phyloP scores from a whole-genome alignment of 2,329 filamentous ascomycete genomes.

The Zalaria obscura region DNA sequence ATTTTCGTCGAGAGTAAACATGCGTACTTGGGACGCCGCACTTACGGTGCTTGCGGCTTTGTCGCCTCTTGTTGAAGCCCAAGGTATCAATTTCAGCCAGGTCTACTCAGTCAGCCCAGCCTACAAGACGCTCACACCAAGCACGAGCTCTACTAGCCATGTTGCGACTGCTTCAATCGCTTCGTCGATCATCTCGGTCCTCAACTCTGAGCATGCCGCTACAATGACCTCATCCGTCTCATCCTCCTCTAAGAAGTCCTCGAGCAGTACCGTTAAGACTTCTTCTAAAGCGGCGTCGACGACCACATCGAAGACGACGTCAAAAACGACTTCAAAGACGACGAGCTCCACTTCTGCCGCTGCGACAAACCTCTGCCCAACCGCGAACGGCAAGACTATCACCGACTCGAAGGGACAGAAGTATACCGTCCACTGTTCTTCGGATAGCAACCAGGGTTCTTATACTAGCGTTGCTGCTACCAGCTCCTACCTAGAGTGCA shows the following conservation, averaged over 20 bases:
- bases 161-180: conserved; percentile 2
- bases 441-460: conserved; percentile 4
- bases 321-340: neutral
- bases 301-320: neutral
- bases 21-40: conserved; percentile 2
- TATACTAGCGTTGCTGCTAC: conserved; percentile 5
- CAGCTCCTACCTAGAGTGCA: conserved; percentile 6
- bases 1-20: neutral
- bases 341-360: conserved; percentile 1
- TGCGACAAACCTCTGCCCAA: conserved; percentile 8
- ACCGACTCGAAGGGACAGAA: conserved; percentile 6
- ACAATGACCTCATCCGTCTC: conserved; percentile 2
- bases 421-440: conserved; percentile 6
- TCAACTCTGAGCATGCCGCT: conserved; percentile 4
- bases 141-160: neutral
- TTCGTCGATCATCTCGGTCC: conserved; percentile 3
- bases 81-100: conserved; percentile 3
- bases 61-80: conserved; percentile 2
- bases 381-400: conserved; percentile 10
- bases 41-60: conserved; percentile 3
- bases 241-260: neutral
- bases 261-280: neutral
- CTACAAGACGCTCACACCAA: conserved; percentile 1
- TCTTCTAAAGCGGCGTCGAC: neutral
- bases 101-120: conserved; percentile 4